Base-by-base conservation (phyloP, 805 yeast species). In the Starmerella asiatica region DNA sequence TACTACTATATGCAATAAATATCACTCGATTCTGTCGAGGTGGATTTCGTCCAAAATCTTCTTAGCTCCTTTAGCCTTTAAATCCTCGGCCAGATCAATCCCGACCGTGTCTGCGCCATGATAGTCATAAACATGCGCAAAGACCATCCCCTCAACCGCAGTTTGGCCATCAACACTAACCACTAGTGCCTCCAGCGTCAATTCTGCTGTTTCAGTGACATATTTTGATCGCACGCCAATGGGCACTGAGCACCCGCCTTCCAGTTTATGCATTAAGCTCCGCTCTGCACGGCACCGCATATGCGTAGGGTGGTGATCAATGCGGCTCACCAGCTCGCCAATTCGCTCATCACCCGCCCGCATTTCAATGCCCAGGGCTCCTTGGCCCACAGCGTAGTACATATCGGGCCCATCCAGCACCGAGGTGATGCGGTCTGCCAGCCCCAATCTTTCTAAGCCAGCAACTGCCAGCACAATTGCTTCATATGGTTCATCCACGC, bases 341-440 rank as follows among this genome's bases (percentile, higher is more conserved):
- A 81, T 71, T 36, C 65, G 62, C 5, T 59, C 54, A 58, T 91
- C 94, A 43, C 69, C 71, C 43, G 69, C 69, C 52, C 93, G 71
- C 49, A 88, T 82, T 62, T 91, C 98, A 21, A 91, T 65, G 16
- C 97, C 98, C 33, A 91, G 62, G 0, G 97, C 97, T 47, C 98
- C 98, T 64, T 91, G 98, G n/a, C 98, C 98, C 34, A 91, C 95
- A 1, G 98, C 95, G 57, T 88, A 82, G 56, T 76, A 79, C 94
- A 88, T 82, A 40, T 78, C 81, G 26, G 82, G 79, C 4, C 75
- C 68, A 40, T 77, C 73, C 46, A 91, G 67, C 48, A 67, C 69
- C 46, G 71, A 67, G 5, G 94, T 76, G 55, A 91, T 84, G 58
- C 96, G 68, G 49, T 73, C 58, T n/a, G 71, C 75, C 38, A 86